Conservation (phyloP, 345 rosid species). For the Aquilaria sinensis region DNA sequence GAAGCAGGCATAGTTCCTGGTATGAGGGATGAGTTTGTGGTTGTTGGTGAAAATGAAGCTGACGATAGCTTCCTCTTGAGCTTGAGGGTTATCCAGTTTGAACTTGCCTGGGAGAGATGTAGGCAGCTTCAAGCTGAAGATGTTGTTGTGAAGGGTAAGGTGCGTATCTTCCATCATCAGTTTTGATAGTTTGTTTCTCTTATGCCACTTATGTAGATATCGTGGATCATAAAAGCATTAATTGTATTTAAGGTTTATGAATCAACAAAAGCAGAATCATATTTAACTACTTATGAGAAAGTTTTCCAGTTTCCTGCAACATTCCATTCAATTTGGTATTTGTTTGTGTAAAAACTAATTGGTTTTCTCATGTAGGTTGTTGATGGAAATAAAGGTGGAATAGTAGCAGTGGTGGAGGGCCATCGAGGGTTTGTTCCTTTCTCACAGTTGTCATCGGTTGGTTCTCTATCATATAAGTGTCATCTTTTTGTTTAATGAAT, state of each 20-base stretch:
- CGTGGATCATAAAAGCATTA: too few species aligned
- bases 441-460: slow-evolving; percentile 83
- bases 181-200: slow-evolving; percentile 2
- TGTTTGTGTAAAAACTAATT: neutral
- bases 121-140: slow-evolving; percentile 98
- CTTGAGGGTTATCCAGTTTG: slow-evolving; percentile 61
- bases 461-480: slow-evolving; percentile 11
- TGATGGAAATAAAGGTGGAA: slow-evolving; percentile 89
- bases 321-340: neutral
- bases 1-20: slow-evolving; percentile 92
- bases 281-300: neutral
- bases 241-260: too few species aligned
- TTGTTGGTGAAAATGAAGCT: slow-evolving; percentile 70
- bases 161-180: slow-evolving; percentile 17
- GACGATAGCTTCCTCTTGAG: slow-evolving; percentile 88
- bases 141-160: slow-evolving; percentile 86
- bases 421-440: slow-evolving; percentile 92
- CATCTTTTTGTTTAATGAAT: too few species aligned
- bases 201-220: neutral
- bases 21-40: slow-evolving; percentile 68
- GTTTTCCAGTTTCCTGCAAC: neutral
- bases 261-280: neutral
- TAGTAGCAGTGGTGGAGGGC: slow-evolving; percentile 80
- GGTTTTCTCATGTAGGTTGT: slow-evolving; percentile 47
- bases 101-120: slow-evolving; percentile 95